A percentile compares a stretch with the other conserved stretches of the same genome.
phyloP scores from a whole-genome alignment of 345 rosid genomes.

The Hibiscus mutabilis region DNA sequence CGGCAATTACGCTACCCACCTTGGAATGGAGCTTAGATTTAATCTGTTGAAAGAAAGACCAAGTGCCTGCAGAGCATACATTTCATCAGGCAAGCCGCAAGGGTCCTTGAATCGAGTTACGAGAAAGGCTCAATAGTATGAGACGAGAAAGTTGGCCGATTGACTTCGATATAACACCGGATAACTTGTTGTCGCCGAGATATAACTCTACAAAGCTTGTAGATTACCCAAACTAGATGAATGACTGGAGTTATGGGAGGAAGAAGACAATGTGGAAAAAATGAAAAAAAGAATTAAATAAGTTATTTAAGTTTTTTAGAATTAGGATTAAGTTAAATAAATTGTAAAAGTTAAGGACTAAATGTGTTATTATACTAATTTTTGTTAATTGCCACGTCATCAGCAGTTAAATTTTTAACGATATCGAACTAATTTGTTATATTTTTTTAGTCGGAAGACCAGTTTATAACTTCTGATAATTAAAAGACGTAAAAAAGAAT shows the following conservation, averaged over 20 bases:
- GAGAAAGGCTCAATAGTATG: conserved; percentile 30
- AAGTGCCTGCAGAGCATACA: conserved; percentile 38
- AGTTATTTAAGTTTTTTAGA: too few relatives aligned
- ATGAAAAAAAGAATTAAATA: too few relatives aligned
- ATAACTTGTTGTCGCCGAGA: conserved; percentile 30
- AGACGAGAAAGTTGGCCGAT: conserved; percentile 32
- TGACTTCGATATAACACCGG: conserved; percentile 32
- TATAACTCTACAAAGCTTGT: conserved; percentile 38
- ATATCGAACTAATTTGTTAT: too few relatives aligned
- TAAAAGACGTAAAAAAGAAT: too few relatives aligned
- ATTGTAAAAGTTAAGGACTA: too few relatives aligned
- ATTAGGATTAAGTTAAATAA: too few relatives aligned
- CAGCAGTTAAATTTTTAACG: too few relatives aligned
- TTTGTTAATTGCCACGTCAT: too few relatives aligned
- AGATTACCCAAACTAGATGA: conserved; percentile 40
- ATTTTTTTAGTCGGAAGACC: too few relatives aligned
- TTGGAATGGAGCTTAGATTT: conserved; percentile 31
- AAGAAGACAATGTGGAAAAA: too few relatives aligned
- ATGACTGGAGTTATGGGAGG: not conserved
- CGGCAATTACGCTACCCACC: conserved; percentile 30
- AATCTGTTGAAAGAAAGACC: conserved; percentile 45
- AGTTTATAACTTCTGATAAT: too few relatives aligned
- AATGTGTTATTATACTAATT: too few relatives aligned
- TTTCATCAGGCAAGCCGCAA: conserved; percentile 34
- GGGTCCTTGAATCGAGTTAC: conserved; percentile 35